phyloP scores from a whole-genome alignment of 1,284 basidiomycete genomes.

The Hemileia vastatrix region DNA sequence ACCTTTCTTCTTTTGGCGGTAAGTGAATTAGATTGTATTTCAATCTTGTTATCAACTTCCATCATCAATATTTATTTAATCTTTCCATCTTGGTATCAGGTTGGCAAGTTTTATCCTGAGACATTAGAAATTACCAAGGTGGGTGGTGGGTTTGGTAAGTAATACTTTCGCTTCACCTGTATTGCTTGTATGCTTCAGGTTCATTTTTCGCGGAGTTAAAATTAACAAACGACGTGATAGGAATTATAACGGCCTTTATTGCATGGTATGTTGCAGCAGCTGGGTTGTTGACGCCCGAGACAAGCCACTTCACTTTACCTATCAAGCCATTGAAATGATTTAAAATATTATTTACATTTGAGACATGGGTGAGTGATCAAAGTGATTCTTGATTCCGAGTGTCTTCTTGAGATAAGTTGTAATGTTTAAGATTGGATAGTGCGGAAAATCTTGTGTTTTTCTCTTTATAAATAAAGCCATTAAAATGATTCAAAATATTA shows the following conservation, averaged over 20 bases:
- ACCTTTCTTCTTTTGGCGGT: constrained; percentile 48
- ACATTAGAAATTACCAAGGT: constrained; percentile 49
- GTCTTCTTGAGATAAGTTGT: too few relatives aligned
- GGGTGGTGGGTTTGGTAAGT: constrained; percentile 60
- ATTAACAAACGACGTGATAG: background rate
- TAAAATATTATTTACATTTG: too few relatives aligned
- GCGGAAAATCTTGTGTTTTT: too few relatives aligned
- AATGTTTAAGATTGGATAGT: too few relatives aligned
- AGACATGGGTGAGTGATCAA: too few relatives aligned
- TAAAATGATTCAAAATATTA: too few relatives aligned
- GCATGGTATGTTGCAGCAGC: constrained; percentile 48
- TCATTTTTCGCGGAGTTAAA: background rate
- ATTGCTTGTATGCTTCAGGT: background rate
- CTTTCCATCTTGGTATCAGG: constrained; percentile 24
- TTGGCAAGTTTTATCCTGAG: constrained; percentile 40
- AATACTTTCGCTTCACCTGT: constrained; percentile 1
- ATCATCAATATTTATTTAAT: background rate
- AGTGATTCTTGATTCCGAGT: too few relatives aligned
- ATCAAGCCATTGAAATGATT: too few relatives aligned
- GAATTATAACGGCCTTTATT: constrained; percentile 6
- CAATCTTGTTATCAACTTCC: background rate
- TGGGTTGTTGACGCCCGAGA: constrained; percentile 49
- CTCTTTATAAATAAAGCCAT: too few relatives aligned
- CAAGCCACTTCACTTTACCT: constrained; percentile 49
- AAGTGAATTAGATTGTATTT: background rate